phyloP scores from a whole-genome alignment of 495 filamentous ascomycete species.

The Immersiella caudata region DNA sequence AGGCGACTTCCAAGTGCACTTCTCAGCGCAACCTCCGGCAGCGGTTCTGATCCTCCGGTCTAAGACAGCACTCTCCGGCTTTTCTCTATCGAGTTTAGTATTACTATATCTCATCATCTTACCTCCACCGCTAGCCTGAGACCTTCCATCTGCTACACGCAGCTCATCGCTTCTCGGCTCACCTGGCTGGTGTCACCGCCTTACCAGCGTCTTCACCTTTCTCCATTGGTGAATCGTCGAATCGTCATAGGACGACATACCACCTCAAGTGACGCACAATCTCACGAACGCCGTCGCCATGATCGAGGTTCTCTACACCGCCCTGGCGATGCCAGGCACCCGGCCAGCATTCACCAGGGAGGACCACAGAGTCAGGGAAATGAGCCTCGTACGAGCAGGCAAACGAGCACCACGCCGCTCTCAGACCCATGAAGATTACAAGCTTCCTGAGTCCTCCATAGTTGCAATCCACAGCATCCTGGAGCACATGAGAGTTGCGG shows the following conservation, averaged over 20 bases:
- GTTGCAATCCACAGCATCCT: constrained; percentile 27
- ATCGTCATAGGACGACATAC: neutral
- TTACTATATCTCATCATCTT: neutral
- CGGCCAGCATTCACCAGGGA: constrained; percentile 32
- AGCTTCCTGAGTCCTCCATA: constrained; percentile 26
- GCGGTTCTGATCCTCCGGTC: constrained; percentile 27
- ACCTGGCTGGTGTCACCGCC: neutral
- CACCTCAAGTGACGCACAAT: neutral
- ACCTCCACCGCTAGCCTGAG: neutral
- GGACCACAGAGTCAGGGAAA: constrained; percentile 35
- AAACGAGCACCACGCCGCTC: constrained; percentile 37
- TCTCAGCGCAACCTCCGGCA: constrained; percentile 27
- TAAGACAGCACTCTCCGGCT: constrained; percentile 14
- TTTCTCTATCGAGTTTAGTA: neutral
- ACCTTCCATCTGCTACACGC: neutral
- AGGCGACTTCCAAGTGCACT: constrained; percentile 28
- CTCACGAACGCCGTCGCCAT: constrained; percentile 24
- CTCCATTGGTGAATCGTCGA: neutral
- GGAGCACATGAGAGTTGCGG: constrained; percentile 19
- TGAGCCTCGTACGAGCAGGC: constrained; percentile 16
- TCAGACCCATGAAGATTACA: constrained; percentile 40
- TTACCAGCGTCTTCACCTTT: neutral
- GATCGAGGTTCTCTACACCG: constrained; percentile 34
- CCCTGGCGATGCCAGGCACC: constrained; percentile 19
- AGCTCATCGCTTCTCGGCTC: neutral